Evolutionary conservation across 2,329 filamentous ascomycete genomes (phyloP).

Genomic region (Herpomyces periplanetae): DNA sequence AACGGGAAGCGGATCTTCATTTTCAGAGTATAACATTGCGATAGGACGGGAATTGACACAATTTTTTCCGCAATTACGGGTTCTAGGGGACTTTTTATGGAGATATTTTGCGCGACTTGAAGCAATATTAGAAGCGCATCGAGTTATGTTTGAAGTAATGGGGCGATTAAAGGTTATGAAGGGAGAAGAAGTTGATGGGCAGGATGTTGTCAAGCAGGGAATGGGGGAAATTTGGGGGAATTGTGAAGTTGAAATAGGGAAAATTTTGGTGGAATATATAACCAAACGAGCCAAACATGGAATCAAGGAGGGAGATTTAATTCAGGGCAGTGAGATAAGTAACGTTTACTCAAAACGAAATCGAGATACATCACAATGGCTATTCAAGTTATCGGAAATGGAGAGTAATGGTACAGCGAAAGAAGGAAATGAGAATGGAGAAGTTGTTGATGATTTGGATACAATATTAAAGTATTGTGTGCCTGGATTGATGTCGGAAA

Average conservation of each 20-base stretch:
- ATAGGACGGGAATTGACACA: no score
- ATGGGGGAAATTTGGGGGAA: slow-evolving; percentile 95
- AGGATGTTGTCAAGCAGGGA: slow-evolving; percentile 30
- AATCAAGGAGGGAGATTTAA: slow-evolving; percentile 10
- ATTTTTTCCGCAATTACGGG: no score
- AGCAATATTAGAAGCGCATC: slow-evolving; percentile 74
- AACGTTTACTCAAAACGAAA: neutral
- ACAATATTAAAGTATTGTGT: slow-evolving; percentile 65
- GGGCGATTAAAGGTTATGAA: slow-evolving; percentile 47
- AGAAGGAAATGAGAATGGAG: slow-evolving; percentile 43
- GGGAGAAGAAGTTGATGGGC: slow-evolving; percentile 25
- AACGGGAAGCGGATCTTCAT: no score
- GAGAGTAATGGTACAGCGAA: slow-evolving; percentile 37
- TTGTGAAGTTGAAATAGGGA: slow-evolving; percentile 41
- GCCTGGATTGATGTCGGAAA: slow-evolving; percentile 46
- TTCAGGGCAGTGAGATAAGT: slow-evolving; percentile 8
- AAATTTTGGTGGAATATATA: neutral
- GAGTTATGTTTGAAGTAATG: slow-evolving; percentile 68
- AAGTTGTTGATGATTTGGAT: slow-evolving; percentile 62
- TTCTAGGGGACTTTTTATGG: slow-evolving; percentile 66
- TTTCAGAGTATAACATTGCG: no score
- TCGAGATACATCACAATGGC: slow-evolving; percentile 11
- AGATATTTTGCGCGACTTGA: slow-evolving; percentile 87
- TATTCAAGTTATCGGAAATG: slow-evolving; percentile 57
- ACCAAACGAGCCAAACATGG: no score